phyloP scores from a whole-genome alignment of 2,329 filamentous ascomycete species.

The Emmonsiellopsis sp. region DNA sequence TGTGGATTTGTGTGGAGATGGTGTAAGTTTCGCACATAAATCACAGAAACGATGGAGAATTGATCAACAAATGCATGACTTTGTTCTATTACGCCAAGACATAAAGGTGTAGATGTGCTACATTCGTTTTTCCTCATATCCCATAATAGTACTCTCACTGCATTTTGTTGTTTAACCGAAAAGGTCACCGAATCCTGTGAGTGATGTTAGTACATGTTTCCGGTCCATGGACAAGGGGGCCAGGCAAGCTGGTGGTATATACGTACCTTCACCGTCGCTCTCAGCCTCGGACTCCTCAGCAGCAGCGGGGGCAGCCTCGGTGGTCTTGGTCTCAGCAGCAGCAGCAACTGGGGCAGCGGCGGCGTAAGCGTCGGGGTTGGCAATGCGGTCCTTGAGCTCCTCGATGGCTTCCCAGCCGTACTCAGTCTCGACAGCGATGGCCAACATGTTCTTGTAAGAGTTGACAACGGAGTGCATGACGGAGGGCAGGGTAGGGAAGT shows the following conservation, averaged over 20 bases:
- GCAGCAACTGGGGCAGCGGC: conserved; percentile 64
- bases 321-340: conserved; percentile 43
- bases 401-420: conserved; percentile 93
- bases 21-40: not conserved
- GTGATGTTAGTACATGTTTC: conserved; percentile 28
- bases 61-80: not conserved
- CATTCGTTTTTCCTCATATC: conserved; percentile 23
- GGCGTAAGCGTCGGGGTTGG: conserved; percentile 96
- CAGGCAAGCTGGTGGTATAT: not conserved
- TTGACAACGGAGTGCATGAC: conserved; percentile 96
- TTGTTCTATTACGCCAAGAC: conserved; percentile 17
- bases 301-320: conserved; percentile 42
- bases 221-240: not conserved
- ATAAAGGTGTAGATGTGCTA: conserved; percentile 25
- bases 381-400: conserved; percentile 98
- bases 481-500: conserved; percentile 93
- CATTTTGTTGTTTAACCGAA: conserved; percentile 48
- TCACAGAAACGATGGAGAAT: conserved; percentile 13
- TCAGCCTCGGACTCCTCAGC: conserved; percentile 57
- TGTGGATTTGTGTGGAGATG: not conserved
- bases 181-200: conserved; percentile 64
- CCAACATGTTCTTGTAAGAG: conserved; percentile 80
- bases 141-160: conserved; percentile 11
- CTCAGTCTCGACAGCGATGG: conserved; percentile 83
- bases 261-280: conserved; percentile 48